These are phyloP conservation scores for Xylaria sp. DNA, from an alignment of 2,329 filamentous ascomycete genomes.

Conservation along the genomic window DNA sequence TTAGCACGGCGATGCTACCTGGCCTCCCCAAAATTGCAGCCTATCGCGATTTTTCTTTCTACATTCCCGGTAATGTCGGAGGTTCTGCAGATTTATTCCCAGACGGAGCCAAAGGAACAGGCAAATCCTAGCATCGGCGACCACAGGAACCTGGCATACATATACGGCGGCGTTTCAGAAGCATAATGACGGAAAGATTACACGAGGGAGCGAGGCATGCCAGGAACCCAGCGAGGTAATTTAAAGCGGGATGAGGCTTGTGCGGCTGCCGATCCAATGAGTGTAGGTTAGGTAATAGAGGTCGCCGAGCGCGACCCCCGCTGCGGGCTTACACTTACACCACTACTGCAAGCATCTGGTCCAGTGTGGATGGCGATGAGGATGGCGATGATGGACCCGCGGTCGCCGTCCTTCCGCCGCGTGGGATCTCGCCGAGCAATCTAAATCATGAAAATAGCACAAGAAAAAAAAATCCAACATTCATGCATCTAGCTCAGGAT, in stretches of 20 bases:
- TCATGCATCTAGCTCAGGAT: background rate
- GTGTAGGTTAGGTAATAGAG: background rate
- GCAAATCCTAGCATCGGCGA: conserved; percentile 8
- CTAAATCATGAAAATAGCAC: background rate
- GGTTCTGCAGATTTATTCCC: no score
- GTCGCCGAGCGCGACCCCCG: conserved; percentile 13
- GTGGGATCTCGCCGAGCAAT: conserved; percentile 30
- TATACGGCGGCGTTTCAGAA: conserved; percentile 13
- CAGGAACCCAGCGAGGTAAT: no score
- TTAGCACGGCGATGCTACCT: no score
- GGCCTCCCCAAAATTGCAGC: no score
- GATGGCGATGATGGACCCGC: background rate
- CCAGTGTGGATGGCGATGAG: no score
- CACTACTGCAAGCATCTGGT: no score
- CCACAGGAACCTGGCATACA: conserved; percentile 12
- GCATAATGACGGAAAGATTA: conserved; percentile 11
- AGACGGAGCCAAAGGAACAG: no score
- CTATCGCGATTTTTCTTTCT: no score
- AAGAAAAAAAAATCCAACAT: background rate
- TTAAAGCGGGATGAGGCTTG: conserved; percentile 13
- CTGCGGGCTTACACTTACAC: conserved; percentile 8
- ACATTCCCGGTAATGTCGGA: no score
- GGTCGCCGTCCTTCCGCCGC: conserved; percentile 25
- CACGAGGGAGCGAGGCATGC: background rate
- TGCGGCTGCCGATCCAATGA: conserved; percentile 13